Base-by-base conservation (phyloP, 2,329 filamentous ascomycete genomes). In the Mollisia scopiformis region DNA sequence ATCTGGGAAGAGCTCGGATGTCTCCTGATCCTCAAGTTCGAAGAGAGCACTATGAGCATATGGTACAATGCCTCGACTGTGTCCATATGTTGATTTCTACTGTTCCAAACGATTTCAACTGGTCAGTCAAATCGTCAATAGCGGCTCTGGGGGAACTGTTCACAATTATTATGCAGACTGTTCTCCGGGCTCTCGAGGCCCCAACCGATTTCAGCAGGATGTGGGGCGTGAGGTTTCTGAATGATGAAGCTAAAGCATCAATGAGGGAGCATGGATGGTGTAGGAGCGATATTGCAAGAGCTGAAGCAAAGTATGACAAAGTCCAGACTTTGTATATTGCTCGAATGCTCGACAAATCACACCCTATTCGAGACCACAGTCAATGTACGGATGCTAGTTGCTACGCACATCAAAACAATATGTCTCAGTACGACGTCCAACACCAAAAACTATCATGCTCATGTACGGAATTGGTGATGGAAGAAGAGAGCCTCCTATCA, bases 201-300 rank as follows among this genome's bases (percentile, higher is more conserved):
- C 39, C 39, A 10, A 21, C 39, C 2, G 39, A 43, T 19, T 43
- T 43, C n/a, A 19, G n/a, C n/a, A 43, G 39, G 39, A 19, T 3
- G 10, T 43, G 39, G 39, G n/a, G 16, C 5, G 13, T 6, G 21
- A 21, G 39, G 19, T 65, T 56, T 50, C 43, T 61, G 0, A 66
- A 66, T 5, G 58, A 68, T 2, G 49, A 54, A 4, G 59, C 72
- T 1, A 68, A 73, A 54, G 46, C 25, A 8, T 63, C 62, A 23
- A 75, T 76, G 73, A 58, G 70, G 19, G 41, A 56, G 6, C 49
- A 60, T 28, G 73, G 74, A 1, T 75, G 74, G 74, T 76, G 73
- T 53, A 66, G 62, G 1, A 75, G 73, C 41, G 73, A 75, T 59
- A 66, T 75, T 46, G 57, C 58, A 21, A 60, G 62, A 49, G 47